Percentiles rank a stretch among this genome's conserved stretches.
Evolutionary conservation across 148 eudicot species (phyloP).

Genomic region (Rhododendron vialii): DNA sequence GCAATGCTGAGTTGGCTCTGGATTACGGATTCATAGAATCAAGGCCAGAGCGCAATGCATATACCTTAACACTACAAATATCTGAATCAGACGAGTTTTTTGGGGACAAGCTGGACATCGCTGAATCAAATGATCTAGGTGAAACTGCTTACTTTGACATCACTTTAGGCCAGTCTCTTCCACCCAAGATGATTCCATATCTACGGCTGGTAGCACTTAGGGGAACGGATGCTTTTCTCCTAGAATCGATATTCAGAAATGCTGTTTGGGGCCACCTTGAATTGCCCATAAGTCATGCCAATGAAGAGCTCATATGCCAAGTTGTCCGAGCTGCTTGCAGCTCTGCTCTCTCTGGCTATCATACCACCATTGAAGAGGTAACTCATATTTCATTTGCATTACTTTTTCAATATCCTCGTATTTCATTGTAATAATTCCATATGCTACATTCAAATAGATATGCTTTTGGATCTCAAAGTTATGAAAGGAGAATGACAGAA

Average conservation of each 20-base stretch:
- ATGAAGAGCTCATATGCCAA: conserved; percentile 81
- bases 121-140: conserved; percentile 70
- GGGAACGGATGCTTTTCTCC: conserved; percentile 78
- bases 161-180: conserved; percentile 61
- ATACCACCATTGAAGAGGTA: conserved; percentile 82
- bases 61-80: conserved; percentile 78
- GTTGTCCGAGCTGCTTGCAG: conserved; percentile 69
- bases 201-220: conserved; percentile 81
- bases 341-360: conserved; percentile 72
- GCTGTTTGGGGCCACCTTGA: conserved; percentile 72
- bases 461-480: neutral
- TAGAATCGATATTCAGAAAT: conserved; percentile 82
- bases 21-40: conserved; percentile 90
- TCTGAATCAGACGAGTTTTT: conserved; percentile 73
- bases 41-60: conserved; percentile 55
- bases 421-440: neutral
- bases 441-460: neutral
- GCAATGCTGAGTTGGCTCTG: conserved; percentile 87
- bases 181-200: conserved; percentile 65
- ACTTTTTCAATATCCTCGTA: neutral
- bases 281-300: conserved; percentile 69
- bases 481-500: neutral
- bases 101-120: conserved; percentile 92
- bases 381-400: neutral
- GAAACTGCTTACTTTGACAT: conserved; percentile 86